phyloP scores from a whole-genome alignment of 139 green algal species.

The Chlamydomonas eustigma region DNA sequence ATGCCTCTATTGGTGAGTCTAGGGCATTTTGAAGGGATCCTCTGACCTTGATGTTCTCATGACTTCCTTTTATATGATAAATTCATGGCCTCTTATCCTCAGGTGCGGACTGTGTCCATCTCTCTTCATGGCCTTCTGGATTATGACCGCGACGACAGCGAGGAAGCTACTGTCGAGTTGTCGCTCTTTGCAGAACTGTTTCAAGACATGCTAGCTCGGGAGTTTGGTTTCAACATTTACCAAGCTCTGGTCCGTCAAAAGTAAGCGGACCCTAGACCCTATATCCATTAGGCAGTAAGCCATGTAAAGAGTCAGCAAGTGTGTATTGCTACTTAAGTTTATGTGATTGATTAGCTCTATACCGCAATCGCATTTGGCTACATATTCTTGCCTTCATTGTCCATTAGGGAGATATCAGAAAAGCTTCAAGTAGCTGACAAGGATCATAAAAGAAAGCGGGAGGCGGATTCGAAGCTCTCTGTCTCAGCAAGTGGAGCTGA shows the following conservation, averaged over 20 bases:
- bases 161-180: constrained; percentile 70
- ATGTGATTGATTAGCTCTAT: too few species aligned
- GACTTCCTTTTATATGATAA: too few species aligned
- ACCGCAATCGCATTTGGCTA: too few species aligned
- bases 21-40: too few species aligned
- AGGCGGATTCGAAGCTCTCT: too few species aligned
- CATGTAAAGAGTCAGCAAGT: too few species aligned
- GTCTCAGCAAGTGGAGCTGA: too few species aligned
- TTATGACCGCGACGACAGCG: constrained; percentile 62
- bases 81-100: too few species aligned
- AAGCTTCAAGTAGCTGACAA: constrained; percentile 3
- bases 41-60: too few species aligned
- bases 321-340: too few species aligned
- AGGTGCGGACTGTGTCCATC: constrained; percentile 35
- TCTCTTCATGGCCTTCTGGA: constrained; percentile 71
- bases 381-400: background rate
- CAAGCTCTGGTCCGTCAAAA: constrained; percentile 24
- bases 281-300: background rate
- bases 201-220: constrained; percentile 58
- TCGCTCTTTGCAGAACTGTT: constrained; percentile 67
- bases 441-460: constrained; percentile 7
- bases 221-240: constrained; percentile 41
- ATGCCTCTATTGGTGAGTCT: too few species aligned
- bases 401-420: background rate
- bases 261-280: constrained; percentile 9